Evolutionary conservation across 2,329 filamentous ascomycete species (phyloP).

Genomic region (Claviceps monticola): DNA sequence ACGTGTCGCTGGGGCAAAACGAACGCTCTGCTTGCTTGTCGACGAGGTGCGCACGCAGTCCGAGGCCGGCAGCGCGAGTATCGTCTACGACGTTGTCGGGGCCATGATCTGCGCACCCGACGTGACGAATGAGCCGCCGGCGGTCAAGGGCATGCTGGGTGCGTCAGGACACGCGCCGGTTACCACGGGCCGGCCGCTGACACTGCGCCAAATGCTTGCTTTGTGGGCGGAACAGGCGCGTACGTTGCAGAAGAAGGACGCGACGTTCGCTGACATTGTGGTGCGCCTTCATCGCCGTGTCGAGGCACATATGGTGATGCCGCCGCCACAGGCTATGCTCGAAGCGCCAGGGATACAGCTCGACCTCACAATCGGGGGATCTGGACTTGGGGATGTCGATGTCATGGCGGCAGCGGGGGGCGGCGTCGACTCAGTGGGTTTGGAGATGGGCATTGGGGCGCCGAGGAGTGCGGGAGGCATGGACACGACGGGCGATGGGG

Average conservation of each 20-base stretch:
- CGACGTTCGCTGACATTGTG: constrained; percentile 43
- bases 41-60: constrained; percentile 54
- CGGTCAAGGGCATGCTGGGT: constrained; percentile 17
- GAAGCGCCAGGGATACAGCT: constrained; percentile 27
- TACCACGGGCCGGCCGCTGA: constrained; percentile 33
- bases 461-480: constrained; percentile 19
- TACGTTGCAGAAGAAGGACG: constrained; percentile 41
- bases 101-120: constrained; percentile 57
- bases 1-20: constrained; percentile 46
- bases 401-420: constrained; percentile 29
- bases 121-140: constrained; percentile 28
- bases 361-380: constrained; percentile 24
- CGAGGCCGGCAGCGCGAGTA: constrained; percentile 41
- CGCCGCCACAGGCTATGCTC: constrained; percentile 27
- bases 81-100: constrained; percentile 55
- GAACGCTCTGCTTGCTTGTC: constrained; percentile 46
- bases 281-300: constrained; percentile 50
- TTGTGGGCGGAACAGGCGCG: constrained; percentile 44
- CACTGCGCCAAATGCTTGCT: constrained; percentile 46
- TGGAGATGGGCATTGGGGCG: constrained; percentile 31
- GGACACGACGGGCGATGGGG: constrained; percentile 21
- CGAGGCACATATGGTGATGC: constrained; percentile 46
- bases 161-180: constrained; percentile 21
- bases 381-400: constrained; percentile 26
- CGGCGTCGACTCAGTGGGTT: constrained; percentile 27